Evolutionary conservation across 345 rosid species (phyloP).

Genomic region (Hypericum perforatum): DNA sequence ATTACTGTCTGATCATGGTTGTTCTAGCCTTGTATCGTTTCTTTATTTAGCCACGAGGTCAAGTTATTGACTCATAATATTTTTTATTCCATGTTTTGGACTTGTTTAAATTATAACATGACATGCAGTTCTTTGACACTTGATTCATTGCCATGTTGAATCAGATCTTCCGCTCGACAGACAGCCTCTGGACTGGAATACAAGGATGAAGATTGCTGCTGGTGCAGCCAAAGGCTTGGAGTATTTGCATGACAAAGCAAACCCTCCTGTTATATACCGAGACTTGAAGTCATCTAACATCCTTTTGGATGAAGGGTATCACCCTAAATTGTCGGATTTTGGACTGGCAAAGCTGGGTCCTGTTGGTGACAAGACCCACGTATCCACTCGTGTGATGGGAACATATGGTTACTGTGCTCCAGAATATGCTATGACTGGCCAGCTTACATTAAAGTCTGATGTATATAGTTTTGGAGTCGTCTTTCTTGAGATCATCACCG

Average conservation of each 20-base stretch:
- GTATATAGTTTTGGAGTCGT: conserved; percentile 98
- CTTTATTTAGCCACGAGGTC: no score
- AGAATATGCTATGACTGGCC: conserved; percentile 98
- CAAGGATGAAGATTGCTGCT: conserved; percentile 96
- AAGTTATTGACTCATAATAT: no score
- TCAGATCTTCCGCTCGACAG: conserved; percentile 75
- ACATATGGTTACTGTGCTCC: conserved; percentile 99
- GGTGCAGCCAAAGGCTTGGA: conserved; percentile 98
- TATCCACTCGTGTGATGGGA: conserved; percentile 98
- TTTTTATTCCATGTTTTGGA: no score
- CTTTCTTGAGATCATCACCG: conserved; percentile 90
- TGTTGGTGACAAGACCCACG: conserved; percentile 97
- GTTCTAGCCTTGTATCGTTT: no score
- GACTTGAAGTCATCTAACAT: conserved; percentile 93
- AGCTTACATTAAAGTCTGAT: conserved; percentile 88
- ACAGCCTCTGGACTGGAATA: conserved; percentile 91
- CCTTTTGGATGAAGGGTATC: conserved; percentile 81
- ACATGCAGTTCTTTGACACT: not conserved
- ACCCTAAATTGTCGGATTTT: conserved; percentile 92
- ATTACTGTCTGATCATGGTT: no score
- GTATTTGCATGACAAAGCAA: conserved; percentile 90
- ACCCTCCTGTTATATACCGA: conserved; percentile 93
- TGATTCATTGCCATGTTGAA: conserved; percentile 6
- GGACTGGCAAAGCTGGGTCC: conserved; percentile 97
- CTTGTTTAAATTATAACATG: no score